Percentiles rank a stretch among this genome's conserved stretches.
phyloP scores from a whole-genome alignment of 2,329 filamentous ascomycete species.

The Colletotrichum chrysophilum region DNA sequence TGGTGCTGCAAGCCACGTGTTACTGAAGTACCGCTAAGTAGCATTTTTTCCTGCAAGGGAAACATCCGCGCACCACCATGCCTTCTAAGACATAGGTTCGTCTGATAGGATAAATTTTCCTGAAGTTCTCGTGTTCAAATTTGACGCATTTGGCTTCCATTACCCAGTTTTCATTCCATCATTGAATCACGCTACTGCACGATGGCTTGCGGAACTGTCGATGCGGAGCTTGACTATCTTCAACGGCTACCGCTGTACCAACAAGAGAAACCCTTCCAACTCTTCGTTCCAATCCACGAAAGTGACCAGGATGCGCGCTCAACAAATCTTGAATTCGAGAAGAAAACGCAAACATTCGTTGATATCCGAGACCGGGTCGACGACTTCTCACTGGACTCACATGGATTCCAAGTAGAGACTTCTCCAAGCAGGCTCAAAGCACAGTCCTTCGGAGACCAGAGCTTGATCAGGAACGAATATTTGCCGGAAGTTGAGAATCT shows the following conservation, averaged over 20 bases:
- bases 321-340: neutral
- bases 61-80: too few relatives aligned
- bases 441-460: neutral
- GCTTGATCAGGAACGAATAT: neutral
- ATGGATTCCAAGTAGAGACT: neutral
- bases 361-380: neutral
- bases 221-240: neutral
- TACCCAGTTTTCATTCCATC: neutral
- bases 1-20: too few relatives aligned
- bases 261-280: neutral
- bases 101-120: too few relatives aligned
- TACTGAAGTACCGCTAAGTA: too few relatives aligned
- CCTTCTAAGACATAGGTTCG: too few relatives aligned
- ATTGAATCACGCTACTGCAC: neutral
- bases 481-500: neutral
- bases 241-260: neutral
- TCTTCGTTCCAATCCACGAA: neutral
- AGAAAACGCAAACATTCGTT: neutral
- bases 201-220: neutral
- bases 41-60: too few relatives aligned
- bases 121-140: too few relatives aligned
- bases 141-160: too few relatives aligned
- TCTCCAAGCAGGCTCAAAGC: neutral
- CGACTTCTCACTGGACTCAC: neutral
- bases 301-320: neutral